These are phyloP conservation scores for Candida odintsovae DNA, from an alignment of 805 yeast genomes.

Conservation along the genomic window DNA sequence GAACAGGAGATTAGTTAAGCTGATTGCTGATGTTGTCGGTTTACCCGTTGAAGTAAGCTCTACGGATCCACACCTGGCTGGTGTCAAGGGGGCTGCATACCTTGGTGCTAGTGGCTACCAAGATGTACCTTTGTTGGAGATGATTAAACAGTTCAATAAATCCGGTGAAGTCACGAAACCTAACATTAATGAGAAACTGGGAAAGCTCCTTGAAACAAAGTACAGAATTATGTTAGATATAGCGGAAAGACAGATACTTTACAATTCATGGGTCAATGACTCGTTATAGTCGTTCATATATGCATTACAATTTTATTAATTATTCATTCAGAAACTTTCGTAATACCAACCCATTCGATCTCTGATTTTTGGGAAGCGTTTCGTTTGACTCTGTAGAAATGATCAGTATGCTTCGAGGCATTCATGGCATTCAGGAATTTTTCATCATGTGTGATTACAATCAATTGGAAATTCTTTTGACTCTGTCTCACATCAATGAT, in stretches of 20 bases:
- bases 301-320: too few relatives aligned
- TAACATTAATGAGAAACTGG: slow-evolving; percentile 5
- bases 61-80: slow-evolving; percentile 19
- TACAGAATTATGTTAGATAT: slow-evolving; percentile 28
- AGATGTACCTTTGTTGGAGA: slow-evolving; percentile 7
- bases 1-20: slow-evolving; percentile 34
- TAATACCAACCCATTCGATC: slow-evolving; percentile 53
- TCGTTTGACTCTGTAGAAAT: slow-evolving; percentile 75
- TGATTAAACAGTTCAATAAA: slow-evolving; percentile 9
- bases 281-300: slow-evolving; percentile 1
- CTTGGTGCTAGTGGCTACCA: slow-evolving; percentile 15
- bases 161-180: neutral
- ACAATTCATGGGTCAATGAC: slow-evolving; percentile 21
- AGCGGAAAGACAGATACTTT: slow-evolving; percentile 29
- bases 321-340: slow-evolving; percentile 27
- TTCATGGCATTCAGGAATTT: slow-evolving; percentile 79
- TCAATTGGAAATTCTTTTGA: slow-evolving; percentile 88
- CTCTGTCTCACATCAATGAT: slow-evolving; percentile 69
- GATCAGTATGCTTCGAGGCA: slow-evolving; percentile 81
- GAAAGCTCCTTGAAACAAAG: slow-evolving; percentile 19
- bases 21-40: slow-evolving; percentile 25
- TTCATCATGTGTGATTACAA: slow-evolving; percentile 96
- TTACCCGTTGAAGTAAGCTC: slow-evolving; percentile 17
- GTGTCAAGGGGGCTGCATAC: slow-evolving; percentile 26
- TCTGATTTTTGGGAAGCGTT: slow-evolving; percentile 77